Percentiles rank a stretch among this genome's conserved stretches.
Evolutionary conservation across 345 rosid genomes (phyloP).

Genomic region (Erucastrum elatum): DNA sequence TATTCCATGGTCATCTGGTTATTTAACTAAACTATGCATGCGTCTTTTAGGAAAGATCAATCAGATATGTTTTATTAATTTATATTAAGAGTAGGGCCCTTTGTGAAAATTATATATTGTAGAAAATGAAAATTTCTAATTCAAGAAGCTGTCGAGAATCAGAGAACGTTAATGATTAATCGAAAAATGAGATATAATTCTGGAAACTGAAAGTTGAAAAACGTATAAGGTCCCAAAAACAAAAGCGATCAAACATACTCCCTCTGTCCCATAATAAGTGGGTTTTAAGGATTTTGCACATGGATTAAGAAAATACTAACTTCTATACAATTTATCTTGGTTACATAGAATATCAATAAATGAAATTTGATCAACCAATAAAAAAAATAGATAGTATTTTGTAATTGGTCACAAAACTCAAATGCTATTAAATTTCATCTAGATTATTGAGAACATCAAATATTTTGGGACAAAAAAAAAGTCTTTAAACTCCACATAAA

Average conservation of each 20-base stretch:
- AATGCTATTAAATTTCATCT: too few species aligned
- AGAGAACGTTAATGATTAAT: constrained; percentile 22
- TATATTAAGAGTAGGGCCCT: constrained; percentile 3
- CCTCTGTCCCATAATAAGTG: too few species aligned
- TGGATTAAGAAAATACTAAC: too few species aligned
- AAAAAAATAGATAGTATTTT: too few species aligned
- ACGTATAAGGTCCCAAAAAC: constrained; percentile 26
- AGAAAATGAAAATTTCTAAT: constrained; percentile 3
- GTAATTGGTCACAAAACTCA: too few species aligned
- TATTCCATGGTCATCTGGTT: neutral
- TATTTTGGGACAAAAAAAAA: too few species aligned
- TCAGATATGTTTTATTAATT: neutral
- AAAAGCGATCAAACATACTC: constrained; percentile 8
- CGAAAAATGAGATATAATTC: neutral
- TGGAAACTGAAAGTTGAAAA: constrained; percentile 10
- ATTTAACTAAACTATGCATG: neutral
- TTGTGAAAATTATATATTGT: neutral
- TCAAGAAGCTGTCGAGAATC: constrained; percentile 29
- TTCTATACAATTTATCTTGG: too few species aligned
- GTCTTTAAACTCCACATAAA: too few species aligned
- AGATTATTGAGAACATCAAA: too few species aligned
- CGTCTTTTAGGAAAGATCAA: neutral
- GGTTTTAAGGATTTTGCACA: too few species aligned
- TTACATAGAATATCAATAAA: too few species aligned
- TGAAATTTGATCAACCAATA: too few species aligned